These are phyloP conservation scores for Prinsepia uniflora DNA, from an alignment of 306 rosid species.

Conservation along the genomic window DNA sequence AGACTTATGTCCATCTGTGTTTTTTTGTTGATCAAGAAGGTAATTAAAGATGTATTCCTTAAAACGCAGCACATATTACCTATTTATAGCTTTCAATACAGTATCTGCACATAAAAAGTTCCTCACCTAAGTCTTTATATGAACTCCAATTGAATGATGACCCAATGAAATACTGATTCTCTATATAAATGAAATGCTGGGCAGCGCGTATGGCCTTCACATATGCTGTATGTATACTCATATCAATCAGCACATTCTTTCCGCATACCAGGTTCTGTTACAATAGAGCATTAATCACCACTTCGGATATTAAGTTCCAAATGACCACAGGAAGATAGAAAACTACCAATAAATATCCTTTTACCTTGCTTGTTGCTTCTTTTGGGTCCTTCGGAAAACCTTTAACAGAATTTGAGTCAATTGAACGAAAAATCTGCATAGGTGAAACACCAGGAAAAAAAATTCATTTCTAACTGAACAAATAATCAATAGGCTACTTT, in stretches of 20 bases:
- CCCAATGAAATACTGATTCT: constrained; percentile 93
- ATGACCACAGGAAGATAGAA: constrained; percentile 20
- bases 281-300: constrained; percentile 28
- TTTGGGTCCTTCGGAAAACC: constrained; percentile 82
- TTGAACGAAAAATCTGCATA: constrained; percentile 87
- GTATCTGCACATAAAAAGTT: constrained; percentile 6
- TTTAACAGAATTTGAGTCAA: constrained; percentile 87
- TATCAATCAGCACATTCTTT: constrained; percentile 92
- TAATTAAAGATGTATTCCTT: background rate
- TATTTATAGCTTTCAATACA: constrained; percentile 13
- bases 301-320: constrained; percentile 11
- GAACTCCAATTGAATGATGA: constrained; percentile 85
- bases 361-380: constrained; percentile 68
- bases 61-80: constrained; percentile 4
- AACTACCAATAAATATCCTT: constrained; percentile 23
- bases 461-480: constrained; percentile 6
- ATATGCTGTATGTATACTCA: constrained; percentile 97
- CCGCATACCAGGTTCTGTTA: constrained; percentile 87
- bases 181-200: constrained; percentile 88
- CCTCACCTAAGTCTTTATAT: constrained; percentile 70
- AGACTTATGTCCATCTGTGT: background rate
- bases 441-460: constrained; percentile 21
- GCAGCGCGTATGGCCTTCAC: constrained; percentile 96
- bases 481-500: background rate
- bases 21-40: background rate